Base-by-base conservation (phyloP, 2,329 filamentous ascomycete genomes). In the Clarireedia monteithiana region DNA sequence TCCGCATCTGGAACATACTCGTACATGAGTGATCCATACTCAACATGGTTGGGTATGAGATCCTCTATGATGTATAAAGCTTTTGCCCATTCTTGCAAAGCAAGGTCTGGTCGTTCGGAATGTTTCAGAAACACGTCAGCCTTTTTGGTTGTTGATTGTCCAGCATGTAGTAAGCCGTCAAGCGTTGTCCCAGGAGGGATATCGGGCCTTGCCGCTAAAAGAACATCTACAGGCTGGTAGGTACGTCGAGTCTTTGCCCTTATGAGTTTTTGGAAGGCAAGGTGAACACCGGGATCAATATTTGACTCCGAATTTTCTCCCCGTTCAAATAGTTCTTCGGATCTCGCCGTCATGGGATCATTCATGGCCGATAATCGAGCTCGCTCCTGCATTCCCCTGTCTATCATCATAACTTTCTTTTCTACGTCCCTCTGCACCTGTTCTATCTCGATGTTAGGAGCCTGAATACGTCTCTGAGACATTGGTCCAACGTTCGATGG, bases 51-150 rank as follows among this genome's bases (percentile, higher is more conserved):
- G 3, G 48, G 53, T n/a, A 51, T 51, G 26, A n/a, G 15, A 9
- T 17, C 10, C 6, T 38, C 20, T 1, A 30, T 9, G 20, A 45
- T 30, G n/a, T 27, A 20, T 3, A 5, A 20, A 14, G 34, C 39
- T 17, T 50, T 55, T 1, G n/a, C 48, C 47, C 48, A 55, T 36
- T 50, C 26, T 17, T 51, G 17, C 26, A 51, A 12, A 38, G 53
- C 53, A 12, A 55, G 5, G 38, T 55, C 53, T 39, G 30, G 53
- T 17, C 48, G 26, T 7, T 55, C 47, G 12, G 51, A 24, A 23
- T 55, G 20, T 4, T 46, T 34, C 23, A 50, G 17, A 27, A 51
- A 51, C 2, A 38, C 44, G 17, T 55, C 27, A 20, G 53, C 47
- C 38, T 51, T 39, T 12, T 46, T 51, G 10, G 27, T 38, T 1